These are phyloP conservation scores for Magnolia changhungtana DNA, from an alignment of 164 flowering plant genomes.

Conservation along the genomic window DNA sequence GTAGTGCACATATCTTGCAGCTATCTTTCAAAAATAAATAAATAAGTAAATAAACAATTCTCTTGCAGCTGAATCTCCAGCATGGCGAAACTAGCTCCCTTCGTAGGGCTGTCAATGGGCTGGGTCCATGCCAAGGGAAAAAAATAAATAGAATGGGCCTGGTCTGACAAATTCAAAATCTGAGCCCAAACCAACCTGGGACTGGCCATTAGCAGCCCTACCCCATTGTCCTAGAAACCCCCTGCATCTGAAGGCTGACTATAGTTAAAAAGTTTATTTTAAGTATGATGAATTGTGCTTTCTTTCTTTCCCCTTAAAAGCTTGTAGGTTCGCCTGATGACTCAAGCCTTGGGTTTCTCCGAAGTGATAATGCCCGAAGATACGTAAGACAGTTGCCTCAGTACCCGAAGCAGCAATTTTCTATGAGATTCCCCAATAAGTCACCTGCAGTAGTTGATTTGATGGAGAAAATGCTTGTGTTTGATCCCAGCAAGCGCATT, in stretches of 20 bases:
- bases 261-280: background rate
- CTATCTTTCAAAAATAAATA: background rate
- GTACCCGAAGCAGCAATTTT: constrained; percentile 67
- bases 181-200: background rate
- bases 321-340: constrained; percentile 95
- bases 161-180: background rate
- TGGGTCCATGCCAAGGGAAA: background rate
- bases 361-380: constrained; percentile 91
- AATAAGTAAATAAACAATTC: background rate
- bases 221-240: background rate
- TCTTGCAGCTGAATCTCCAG: background rate
- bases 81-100: background rate
- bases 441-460: constrained; percentile 72
- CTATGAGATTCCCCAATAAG: constrained; percentile 63
- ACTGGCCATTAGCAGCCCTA: background rate
- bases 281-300: background rate
- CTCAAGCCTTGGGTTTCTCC: constrained; percentile 88
- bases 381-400: constrained; percentile 90
- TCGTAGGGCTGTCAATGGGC: background rate
- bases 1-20: background rate
- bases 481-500: constrained; percentile 84
- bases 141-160: background rate
- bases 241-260: background rate
- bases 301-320: constrained; percentile 29
- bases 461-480: constrained; percentile 91